Evolutionary conservation across 768 basidiomycete genomes (phyloP).

Genomic region (Infundibulicybe gibba): DNA sequence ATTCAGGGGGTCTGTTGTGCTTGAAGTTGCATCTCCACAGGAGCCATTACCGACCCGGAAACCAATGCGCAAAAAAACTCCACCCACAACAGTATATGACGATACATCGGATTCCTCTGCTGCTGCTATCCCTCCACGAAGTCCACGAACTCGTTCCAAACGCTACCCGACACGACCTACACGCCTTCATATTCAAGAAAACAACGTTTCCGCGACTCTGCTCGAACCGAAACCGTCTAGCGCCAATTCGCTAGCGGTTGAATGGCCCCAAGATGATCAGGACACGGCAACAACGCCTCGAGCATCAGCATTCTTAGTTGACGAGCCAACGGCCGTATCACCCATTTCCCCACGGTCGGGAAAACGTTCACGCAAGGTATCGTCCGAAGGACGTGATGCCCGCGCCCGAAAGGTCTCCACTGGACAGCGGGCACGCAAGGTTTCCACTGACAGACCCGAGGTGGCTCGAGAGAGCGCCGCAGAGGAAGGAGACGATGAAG

Average conservation of each 20-base stretch:
- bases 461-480: conserved; percentile 54
- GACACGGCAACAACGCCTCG: conserved; percentile 57
- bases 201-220: conserved; percentile 10
- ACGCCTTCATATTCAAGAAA: conserved; percentile 43
- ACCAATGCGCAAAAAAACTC: conserved; percentile 32
- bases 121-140: conserved; percentile 28
- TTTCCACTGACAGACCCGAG: conserved; percentile 40
- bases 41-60: conserved; percentile 23
- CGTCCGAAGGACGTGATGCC: conserved; percentile 29
- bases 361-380: conserved; percentile 36
- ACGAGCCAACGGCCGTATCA: conserved; percentile 23
- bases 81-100: conserved; percentile 15
- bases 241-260: conserved; percentile 46
- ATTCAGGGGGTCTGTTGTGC: conserved; percentile 25
- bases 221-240: conserved; percentile 35
- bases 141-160: conserved; percentile 50
- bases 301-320: conserved; percentile 42
- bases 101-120: conserved; percentile 54
- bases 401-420: conserved; percentile 43
- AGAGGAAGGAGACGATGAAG: conserved; percentile 75
- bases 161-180: conserved; percentile 42
- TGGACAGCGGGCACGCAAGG: conserved; percentile 40
- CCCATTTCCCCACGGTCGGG: conserved; percentile 21
- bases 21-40: conserved; percentile 10
- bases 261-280: conserved; percentile 47